phyloP scores from a whole-genome alignment of 208 protist species.

The Tritrichomonas musculus region DNA sequence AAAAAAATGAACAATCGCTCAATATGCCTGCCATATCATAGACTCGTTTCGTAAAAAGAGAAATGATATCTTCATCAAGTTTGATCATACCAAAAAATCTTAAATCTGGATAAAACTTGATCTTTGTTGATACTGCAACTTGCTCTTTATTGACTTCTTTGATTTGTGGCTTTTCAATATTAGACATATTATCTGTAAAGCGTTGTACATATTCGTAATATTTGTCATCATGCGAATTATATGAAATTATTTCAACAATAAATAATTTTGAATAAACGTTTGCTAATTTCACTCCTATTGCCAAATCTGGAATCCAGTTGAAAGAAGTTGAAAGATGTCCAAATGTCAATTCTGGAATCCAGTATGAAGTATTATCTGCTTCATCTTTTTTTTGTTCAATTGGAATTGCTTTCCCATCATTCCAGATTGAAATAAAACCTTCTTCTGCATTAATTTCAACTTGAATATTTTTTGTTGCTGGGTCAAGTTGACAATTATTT shows the following conservation, averaged over 20 bases:
- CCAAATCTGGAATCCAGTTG: slow-evolving; percentile 96
- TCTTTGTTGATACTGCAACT: slow-evolving; percentile 72
- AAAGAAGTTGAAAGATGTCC: slow-evolving; percentile 93
- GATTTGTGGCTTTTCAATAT: slow-evolving; percentile 76
- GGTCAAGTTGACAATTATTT: slow-evolving; percentile 96
- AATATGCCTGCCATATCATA: slow-evolving; percentile 93
- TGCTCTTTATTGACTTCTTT: background rate
- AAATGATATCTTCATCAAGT: slow-evolving; percentile 88
- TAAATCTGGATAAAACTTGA: slow-evolving; percentile 97
- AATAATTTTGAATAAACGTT: slow-evolving; percentile 95
- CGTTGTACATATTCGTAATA: slow-evolving; percentile 64
- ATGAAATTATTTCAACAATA: slow-evolving; percentile 11
- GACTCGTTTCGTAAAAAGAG: slow-evolving; percentile 87
- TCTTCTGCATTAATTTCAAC: slow-evolving; percentile 81
- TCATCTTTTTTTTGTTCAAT: slow-evolving; percentile 72
- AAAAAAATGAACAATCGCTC: slow-evolving; percentile 71
- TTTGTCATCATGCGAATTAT: background rate
- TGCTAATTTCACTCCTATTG: slow-evolving; percentile 92
- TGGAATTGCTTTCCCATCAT: slow-evolving; percentile 95
- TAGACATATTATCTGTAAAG: slow-evolving; percentile 90
- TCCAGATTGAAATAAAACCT: slow-evolving; percentile 82
- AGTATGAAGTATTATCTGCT: slow-evolving; percentile 55
- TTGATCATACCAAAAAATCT: slow-evolving; percentile 77
- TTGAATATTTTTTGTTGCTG: slow-evolving; percentile 62
- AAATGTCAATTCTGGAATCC: slow-evolving; percentile 98